Evolutionary conservation across 306 rosid genomes (phyloP).

Genomic region (Dicorynia guianensis): DNA sequence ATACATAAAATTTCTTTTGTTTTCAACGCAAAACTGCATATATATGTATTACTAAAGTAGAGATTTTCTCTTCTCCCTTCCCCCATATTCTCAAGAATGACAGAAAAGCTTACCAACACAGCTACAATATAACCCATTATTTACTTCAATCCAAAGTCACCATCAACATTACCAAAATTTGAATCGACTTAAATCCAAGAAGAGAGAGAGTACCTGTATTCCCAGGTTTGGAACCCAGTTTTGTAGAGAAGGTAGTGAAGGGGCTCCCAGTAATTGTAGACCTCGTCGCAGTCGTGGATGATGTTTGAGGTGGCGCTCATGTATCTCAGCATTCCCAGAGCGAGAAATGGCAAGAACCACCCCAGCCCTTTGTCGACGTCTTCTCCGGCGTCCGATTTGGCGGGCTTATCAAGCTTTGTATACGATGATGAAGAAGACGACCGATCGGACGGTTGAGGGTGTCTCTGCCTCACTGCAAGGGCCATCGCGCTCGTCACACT

Average conservation of each 20-base stretch:
- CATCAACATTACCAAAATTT: background rate
- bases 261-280: constrained; percentile 98
- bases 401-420: constrained; percentile 65
- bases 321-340: constrained; percentile 75
- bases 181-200: constrained; percentile 1
- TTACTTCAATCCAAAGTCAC: background rate
- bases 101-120: constrained; percentile 12
- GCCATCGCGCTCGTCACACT: constrained; percentile 43
- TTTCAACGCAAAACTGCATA: background rate
- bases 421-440: constrained; percentile 58
- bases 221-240: constrained; percentile 99
- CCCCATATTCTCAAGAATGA: constrained; percentile 16
- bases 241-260: constrained; percentile 94
- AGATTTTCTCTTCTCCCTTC: background rate
- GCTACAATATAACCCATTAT: background rate
- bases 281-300: constrained; percentile 97
- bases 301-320: constrained; percentile 94
- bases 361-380: constrained; percentile 59
- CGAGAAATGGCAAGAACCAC: constrained; percentile 71
- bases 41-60: constrained; percentile 12
- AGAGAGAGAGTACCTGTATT: constrained; percentile 63
- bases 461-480: constrained; percentile 68
- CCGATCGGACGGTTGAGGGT: constrained; percentile 61
- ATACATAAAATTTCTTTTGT: background rate
- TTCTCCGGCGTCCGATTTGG: constrained; percentile 45